Base-by-base conservation (phyloP, 805 yeast genomes). In the Pichia phayaonensis region DNA sequence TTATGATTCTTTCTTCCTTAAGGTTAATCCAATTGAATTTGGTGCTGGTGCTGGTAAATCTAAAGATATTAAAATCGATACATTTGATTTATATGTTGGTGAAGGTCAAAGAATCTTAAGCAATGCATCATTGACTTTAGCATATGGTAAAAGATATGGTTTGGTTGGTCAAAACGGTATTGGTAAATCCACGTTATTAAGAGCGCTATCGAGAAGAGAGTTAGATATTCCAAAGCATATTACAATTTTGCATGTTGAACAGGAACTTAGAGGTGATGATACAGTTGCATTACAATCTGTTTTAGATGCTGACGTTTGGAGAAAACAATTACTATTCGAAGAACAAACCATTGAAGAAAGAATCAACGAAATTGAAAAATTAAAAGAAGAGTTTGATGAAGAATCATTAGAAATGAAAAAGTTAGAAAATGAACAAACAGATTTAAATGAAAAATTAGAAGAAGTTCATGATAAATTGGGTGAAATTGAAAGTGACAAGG, bases 251-350 rank as follows among this genome's bases (percentile, higher is more conserved):
- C 97, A 94, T 62, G 99, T 94, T 51, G 99, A 94, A 67, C 99
- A 94, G 77, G 99, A 94, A 73, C 80, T 94, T 46, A 77, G 81
- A 59, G 99, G 99, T 62, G 97, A 92, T 62, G 97, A 90, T 47
- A 85, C 88, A 2, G 67, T 82, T 11, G 99, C 97, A 1, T 67
- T 94, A 49, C 97, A 92, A 67, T 85, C 96, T 55, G 99, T 94
- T n/a, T 74, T 94, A 57, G 99, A 94, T 71, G 99, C 99, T 1
- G 99, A 94, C 72, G 99, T 94, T 41, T 94, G 99, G 99, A 79
- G 99, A 68, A 94, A 95, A 69, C 89, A 84, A 59, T 72, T 94
- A 49, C 65, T 94, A 34, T 70, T 72, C 44, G 98, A 94, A 66
- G 95, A 90, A 68, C 62, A 68, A 36, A 82, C 81, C 62, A 81